These are phyloP conservation scores for Cymodocea nodosa DNA, from an alignment of 116 monocot species.

Conservation along the genomic window DNA sequence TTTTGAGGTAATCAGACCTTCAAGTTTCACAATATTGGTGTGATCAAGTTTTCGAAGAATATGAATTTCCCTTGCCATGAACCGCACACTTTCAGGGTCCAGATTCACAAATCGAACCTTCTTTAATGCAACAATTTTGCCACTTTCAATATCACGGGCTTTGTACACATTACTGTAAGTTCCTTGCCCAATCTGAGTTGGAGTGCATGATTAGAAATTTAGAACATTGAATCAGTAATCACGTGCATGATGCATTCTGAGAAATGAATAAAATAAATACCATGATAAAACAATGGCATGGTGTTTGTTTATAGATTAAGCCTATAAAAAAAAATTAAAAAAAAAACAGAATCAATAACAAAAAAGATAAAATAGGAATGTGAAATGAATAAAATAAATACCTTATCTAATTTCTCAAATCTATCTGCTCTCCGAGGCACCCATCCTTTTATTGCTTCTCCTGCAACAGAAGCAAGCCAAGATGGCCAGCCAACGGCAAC, in stretches of 20 bases:
- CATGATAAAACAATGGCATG: no score
- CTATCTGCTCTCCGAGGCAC: conserved; percentile 56
- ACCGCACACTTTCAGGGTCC: conserved; percentile 92
- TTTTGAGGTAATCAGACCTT: conserved; percentile 63
- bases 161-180: conserved; percentile 82
- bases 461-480: conserved; percentile 65
- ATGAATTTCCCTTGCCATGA: conserved; percentile 88
- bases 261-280: no score
- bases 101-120: conserved; percentile 74
- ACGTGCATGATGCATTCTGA: no score
- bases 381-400: conserved; percentile 4
- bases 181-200: conserved; percentile 84
- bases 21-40: conserved; percentile 75
- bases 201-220: not conserved
- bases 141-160: conserved; percentile 70
- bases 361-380: not conserved
- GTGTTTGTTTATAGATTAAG: no score
- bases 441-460: conserved; percentile 80
- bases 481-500: conserved; percentile 68
- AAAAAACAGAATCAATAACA: not conserved
- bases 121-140: conserved; percentile 82
- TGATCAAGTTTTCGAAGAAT: conserved; percentile 76
- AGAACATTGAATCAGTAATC: no score
- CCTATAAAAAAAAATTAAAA: not conserved
- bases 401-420: conserved; percentile 82